Evolutionary conservation across 345 rosid genomes (phyloP).

Genomic region (Litchi chinensis): DNA sequence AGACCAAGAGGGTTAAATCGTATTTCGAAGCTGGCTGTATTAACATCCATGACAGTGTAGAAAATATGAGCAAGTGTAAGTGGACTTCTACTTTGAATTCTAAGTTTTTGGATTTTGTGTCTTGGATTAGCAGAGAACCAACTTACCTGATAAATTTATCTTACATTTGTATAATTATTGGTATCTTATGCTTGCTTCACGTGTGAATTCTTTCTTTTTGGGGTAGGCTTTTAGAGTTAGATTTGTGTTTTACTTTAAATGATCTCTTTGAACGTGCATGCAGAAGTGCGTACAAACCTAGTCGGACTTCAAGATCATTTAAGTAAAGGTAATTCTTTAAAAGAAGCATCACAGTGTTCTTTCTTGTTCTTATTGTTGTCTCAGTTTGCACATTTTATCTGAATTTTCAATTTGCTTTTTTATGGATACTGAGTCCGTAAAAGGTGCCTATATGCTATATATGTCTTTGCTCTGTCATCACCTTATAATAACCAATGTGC

Average conservation of each 20-base stretch:
- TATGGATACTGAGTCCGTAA: neutral
- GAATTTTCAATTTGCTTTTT: neutral
- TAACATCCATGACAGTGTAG: conserved; percentile 43
- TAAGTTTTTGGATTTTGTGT: neutral
- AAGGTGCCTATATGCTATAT: neutral
- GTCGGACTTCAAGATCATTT: conserved; percentile 59
- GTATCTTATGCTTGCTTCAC: neutral
- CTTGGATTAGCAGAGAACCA: neutral
- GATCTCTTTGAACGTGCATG: conserved; percentile 12
- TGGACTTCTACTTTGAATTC: conserved; percentile 2
- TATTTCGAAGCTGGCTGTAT: conserved; percentile 63
- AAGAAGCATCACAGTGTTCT: neutral
- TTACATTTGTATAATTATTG: neutral
- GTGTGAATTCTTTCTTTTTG: neutral
- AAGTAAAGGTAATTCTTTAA: conserved; percentile 48
- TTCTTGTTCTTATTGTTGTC: neutral
- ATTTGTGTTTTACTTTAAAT: neutral
- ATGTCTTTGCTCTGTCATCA: neutral
- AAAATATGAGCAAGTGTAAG: conserved; percentile 67
- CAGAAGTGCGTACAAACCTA: conserved; percentile 58
- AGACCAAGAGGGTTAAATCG: conserved; percentile 59
- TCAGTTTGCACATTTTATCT: neutral
- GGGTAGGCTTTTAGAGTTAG: neutral
- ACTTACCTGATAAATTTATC: neutral
- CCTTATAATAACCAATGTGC: neutral